Evolutionary conservation across 2,329 filamentous ascomycete genomes (phyloP).

Genomic region (Trichoderma endophyticum): DNA sequence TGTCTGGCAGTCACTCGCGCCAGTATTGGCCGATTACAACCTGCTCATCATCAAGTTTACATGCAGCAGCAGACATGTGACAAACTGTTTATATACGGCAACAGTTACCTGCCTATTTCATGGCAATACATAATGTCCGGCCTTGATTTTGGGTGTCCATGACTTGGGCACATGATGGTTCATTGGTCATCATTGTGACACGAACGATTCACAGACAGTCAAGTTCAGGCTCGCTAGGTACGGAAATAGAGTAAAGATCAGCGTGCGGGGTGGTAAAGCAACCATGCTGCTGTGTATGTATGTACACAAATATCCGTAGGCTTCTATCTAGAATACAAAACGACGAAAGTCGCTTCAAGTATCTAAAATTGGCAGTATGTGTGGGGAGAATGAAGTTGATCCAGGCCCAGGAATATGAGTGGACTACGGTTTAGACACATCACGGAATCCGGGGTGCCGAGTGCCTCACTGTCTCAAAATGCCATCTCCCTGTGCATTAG

Average conservation of each 20-base stretch:
- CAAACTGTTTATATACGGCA: background rate
- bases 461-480: background rate
- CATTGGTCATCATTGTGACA: background rate
- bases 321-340: background rate
- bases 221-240: background rate
- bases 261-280: background rate
- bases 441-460: background rate
- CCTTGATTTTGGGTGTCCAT: background rate
- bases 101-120: background rate
- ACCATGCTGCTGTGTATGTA: background rate
- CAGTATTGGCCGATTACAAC: background rate
- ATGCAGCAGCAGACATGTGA: background rate
- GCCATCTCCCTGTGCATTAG: background rate
- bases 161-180: constrained; percentile 14
- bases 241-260: constrained; percentile 1
- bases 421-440: background rate
- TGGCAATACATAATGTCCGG: background rate
- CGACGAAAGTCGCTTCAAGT: background rate
- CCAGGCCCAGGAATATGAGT: background rate
- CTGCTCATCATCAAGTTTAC: background rate
- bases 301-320: too few species aligned
- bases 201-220: background rate
- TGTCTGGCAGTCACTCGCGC: background rate
- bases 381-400: background rate
- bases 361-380: background rate